Conservation (phyloP, 148 eudicot genomes). For the Amaranthus palmeri region DNA sequence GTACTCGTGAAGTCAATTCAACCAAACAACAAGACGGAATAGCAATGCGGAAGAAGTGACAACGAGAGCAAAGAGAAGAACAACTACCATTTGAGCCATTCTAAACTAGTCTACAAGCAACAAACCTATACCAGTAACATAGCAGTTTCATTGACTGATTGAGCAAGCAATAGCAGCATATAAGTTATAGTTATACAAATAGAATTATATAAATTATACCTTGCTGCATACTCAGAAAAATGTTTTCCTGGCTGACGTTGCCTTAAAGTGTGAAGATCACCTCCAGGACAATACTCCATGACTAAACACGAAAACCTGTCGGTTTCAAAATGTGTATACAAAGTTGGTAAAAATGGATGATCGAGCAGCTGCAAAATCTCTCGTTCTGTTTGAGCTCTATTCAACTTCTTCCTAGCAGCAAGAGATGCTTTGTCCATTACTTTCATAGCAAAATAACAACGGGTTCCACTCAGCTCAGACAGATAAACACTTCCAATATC, state of each 20-base stretch:
- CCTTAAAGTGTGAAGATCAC: slow-evolving; percentile 85
- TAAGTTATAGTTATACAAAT: neutral
- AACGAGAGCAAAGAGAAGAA: neutral
- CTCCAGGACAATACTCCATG: slow-evolving; percentile 97
- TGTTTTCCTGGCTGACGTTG: slow-evolving; percentile 88
- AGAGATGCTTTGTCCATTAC: slow-evolving; percentile 91
- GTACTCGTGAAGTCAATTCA: neutral
- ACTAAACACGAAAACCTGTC: slow-evolving; percentile 87
- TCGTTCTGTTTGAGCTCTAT: slow-evolving; percentile 78
- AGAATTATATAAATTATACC: slow-evolving; percentile 36
- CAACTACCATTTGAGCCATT: neutral
- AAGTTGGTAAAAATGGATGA: slow-evolving; percentile 86
- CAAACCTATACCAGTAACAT: neutral
- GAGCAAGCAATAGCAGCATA: neutral
- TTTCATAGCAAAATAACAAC: slow-evolving; percentile 86
- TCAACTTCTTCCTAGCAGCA: slow-evolving; percentile 74
- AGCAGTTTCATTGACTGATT: neutral
- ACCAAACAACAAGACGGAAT: neutral
- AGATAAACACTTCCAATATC: slow-evolving; percentile 91
- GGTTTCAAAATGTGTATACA: slow-evolving; percentile 91
- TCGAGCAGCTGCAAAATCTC: slow-evolving; percentile 84
- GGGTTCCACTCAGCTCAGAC: slow-evolving; percentile 77
- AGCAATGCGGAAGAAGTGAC: neutral
- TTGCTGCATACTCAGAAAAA: slow-evolving; percentile 88
- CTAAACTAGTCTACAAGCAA: neutral